These are phyloP conservation scores for Fragaria ananassa DNA, from an alignment of 306 rosid genomes.

Conservation along the genomic window DNA sequence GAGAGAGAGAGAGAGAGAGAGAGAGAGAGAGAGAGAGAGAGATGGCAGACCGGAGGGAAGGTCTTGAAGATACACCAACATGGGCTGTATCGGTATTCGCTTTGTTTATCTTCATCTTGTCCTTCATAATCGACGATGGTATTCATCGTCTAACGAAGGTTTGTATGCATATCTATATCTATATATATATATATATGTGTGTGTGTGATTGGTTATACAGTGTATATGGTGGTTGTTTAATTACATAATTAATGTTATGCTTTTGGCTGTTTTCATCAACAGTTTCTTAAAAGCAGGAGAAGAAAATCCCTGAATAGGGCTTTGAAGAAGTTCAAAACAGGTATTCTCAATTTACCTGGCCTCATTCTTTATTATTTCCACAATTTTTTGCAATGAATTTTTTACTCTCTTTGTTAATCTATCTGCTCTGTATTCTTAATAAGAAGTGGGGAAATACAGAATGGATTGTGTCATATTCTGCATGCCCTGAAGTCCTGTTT, in stretches of 20 bases:
- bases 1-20: neutral
- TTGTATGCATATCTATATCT: neutral
- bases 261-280: neutral
- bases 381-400: neutral
- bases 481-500: no score
- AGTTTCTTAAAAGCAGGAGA: constrained; percentile 43
- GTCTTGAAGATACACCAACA: constrained; percentile 59
- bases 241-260: no score
- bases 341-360: constrained; percentile 19
- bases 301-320: constrained; percentile 49
- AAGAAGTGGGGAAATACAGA: neutral
- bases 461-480: no score
- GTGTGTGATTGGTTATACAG: no score
- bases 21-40: no score
- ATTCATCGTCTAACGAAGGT: constrained; percentile 50
- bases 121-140: constrained; percentile 46
- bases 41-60: constrained; percentile 21
- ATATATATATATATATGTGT: neutral
- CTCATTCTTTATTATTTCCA: neutral
- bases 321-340: constrained; percentile 51
- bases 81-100: constrained; percentile 57
- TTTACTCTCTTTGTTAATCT: no score
- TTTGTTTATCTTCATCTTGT: constrained; percentile 35
- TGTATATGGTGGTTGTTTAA: neutral
- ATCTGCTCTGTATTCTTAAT: no score